Conservation (phyloP, 2,329 filamentous ascomycete genomes). For the Epicoccum sorghinum region DNA sequence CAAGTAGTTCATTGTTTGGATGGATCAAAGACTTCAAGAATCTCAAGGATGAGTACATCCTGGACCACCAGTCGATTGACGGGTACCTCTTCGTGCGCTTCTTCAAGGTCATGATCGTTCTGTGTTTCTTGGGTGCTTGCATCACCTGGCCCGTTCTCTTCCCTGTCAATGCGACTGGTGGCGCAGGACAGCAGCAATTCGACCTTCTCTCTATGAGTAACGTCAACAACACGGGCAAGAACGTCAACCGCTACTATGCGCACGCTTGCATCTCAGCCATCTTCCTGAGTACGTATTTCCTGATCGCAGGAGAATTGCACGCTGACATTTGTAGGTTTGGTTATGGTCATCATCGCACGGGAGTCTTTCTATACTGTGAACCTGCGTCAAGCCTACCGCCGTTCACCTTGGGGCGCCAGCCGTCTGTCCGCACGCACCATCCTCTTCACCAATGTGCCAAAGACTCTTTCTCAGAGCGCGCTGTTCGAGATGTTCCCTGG, state of each 20-base stretch:
- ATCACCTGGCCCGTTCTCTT: constrained; percentile 57
- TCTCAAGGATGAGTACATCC: constrained; percentile 53
- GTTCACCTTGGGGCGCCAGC: constrained; percentile 52
- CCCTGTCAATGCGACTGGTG: constrained; percentile 54
- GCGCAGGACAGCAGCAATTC: constrained; percentile 44
- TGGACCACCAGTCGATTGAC: constrained; percentile 57
- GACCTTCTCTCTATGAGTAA: constrained; percentile 50
- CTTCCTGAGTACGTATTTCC: constrained; percentile 42
- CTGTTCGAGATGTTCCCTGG: constrained; percentile 49
- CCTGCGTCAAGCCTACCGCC: constrained; percentile 55
- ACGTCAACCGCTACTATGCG: constrained; percentile 51
- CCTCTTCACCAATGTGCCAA: constrained; percentile 56
- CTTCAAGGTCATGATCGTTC: constrained; percentile 52
- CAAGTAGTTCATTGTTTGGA: constrained; percentile 54
- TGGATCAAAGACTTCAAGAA: constrained; percentile 58
- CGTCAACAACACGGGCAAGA: constrained; percentile 34
- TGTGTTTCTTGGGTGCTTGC: constrained; percentile 51
- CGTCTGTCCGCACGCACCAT: constrained; percentile 56
- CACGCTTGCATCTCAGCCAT: constrained; percentile 52
- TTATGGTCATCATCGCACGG: constrained; percentile 53
- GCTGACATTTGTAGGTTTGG: constrained; percentile 33
- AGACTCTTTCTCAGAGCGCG: constrained; percentile 46
- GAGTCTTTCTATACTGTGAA: constrained; percentile 57
- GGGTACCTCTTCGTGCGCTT: constrained; percentile 56
- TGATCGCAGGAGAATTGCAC: not conserved